Base-by-base conservation (phyloP, 805 yeast species). In the Metschnikowia shivogae region DNA sequence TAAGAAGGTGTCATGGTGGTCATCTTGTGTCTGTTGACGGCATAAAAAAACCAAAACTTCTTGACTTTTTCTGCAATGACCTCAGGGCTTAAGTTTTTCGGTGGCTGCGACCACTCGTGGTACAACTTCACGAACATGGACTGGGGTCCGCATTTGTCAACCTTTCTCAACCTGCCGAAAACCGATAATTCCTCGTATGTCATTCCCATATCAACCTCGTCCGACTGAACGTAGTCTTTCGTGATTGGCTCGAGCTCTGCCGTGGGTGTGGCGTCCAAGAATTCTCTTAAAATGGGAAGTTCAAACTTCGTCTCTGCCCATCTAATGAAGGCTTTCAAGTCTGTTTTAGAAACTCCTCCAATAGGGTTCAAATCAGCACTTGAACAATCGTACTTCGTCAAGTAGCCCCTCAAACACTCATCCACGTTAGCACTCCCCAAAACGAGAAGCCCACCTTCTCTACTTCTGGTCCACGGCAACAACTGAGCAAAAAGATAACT, bases 191-290 rank as follows among this genome's bases (percentile, higher is more conserved):
- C 99, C 53, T 90, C 95, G 59, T 93, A 93, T 0, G 97, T 86
- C 84, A 95, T 86, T 1, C 99, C 99, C 99, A 93, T 93, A 61
- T 93, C 99, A 11, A 80, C 82, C 65, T 93, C 99, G 64, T 93
- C 99, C 28, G 95, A 86, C 65, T 93, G 99, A 12, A 92, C 95
- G 57, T 93, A 92, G 45, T 81, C 76, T 52, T 85, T 82, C 0
- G 99, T 93, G 43, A 89, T 92, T 30, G 99, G 99, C 60, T 93
- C 99, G 42, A 93, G 76, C 63, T 93, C 99, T 0, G 99, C 99
- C 0, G 99, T 92, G 27, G 99, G 99, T 0, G 93, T 85, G 0
- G 99, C 99, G 54, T 78, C 81, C 38, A 93, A 71, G 62, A 95
- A 93, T 7, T 82, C 85, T 36, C 76, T 67, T 52, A 93, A 70